phyloP scores from a whole-genome alignment of 306 rosid species.

The Erythrophleum fordii region DNA sequence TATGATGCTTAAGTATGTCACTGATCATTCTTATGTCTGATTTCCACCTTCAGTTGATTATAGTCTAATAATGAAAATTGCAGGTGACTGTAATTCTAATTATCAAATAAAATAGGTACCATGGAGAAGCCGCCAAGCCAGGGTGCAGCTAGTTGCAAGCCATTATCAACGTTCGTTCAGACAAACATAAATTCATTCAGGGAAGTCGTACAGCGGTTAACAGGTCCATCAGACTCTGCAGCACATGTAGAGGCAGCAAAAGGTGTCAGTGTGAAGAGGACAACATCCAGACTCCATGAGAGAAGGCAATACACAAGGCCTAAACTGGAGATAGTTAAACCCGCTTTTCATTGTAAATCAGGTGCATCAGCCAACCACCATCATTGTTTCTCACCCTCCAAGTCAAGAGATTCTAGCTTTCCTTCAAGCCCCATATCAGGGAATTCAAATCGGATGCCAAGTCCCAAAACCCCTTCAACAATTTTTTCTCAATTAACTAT shows the following conservation, averaged over 20 bases:
- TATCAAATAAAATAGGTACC: slow-evolving; percentile 21
- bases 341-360: slow-evolving; percentile 43
- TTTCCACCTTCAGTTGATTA: background rate
- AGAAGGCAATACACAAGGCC: slow-evolving; percentile 80
- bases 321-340: slow-evolving; percentile 80
- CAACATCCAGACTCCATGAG: slow-evolving; percentile 69
- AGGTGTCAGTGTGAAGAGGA: slow-evolving; percentile 37
- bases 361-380: slow-evolving; percentile 23
- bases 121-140: slow-evolving; percentile 57
- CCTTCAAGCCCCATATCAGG: slow-evolving; percentile 53
- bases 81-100: slow-evolving; percentile 28
- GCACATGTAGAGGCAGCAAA: slow-evolving; percentile 39
- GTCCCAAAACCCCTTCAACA: slow-evolving; percentile 69
- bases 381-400: slow-evolving; percentile 45
- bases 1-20: background rate
- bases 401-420: slow-evolving; percentile 41
- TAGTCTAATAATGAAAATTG: slow-evolving; percentile 10
- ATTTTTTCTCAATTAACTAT: slow-evolving; percentile 62
- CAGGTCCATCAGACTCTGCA: slow-evolving; percentile 63
- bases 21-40: background rate
- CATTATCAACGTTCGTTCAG: slow-evolving; percentile 78
- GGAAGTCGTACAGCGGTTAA: slow-evolving; percentile 78
- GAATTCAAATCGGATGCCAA: slow-evolving; percentile 46
- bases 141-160: slow-evolving; percentile 47
- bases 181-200: slow-evolving; percentile 70